Evolutionary conservation across 345 rosid species (phyloP).

Genomic region (Murraya koenigii): DNA sequence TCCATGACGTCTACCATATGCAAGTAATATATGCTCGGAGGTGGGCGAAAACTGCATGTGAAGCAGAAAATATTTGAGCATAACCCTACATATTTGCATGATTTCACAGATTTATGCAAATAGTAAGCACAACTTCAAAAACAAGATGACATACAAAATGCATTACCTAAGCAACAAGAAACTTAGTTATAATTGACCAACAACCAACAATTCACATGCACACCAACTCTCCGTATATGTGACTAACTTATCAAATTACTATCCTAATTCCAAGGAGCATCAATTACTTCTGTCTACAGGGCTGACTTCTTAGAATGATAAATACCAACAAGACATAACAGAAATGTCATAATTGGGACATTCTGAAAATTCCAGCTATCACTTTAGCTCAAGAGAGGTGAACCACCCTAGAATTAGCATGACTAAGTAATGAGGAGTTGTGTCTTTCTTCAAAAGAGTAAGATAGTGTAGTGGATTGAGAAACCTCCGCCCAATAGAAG

Average conservation of each 20-base stretch:
- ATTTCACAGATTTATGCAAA: conserved; percentile 4
- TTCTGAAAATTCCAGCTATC: not conserved
- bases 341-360: not conserved
- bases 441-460: no score
- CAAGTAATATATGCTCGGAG: conserved; percentile 90
- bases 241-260: not conserved
- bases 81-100: not conserved
- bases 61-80: conserved; percentile 13
- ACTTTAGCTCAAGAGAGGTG: not conserved
- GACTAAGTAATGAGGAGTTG: not conserved
- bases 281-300: not conserved
- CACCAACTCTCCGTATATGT: not conserved
- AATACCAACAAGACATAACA: not conserved
- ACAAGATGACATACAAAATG: not conserved
- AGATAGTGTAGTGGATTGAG: no score
- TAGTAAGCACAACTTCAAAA: not conserved
- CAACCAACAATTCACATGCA: not conserved
- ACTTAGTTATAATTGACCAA: not conserved
- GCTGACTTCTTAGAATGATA: not conserved
- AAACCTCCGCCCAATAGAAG: no score
- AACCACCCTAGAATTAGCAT: not conserved
- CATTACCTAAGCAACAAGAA: not conserved
- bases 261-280: not conserved
- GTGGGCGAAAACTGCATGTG: conserved; percentile 90
- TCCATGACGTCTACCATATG: conserved; percentile 94